Percentiles rank a stretch among this genome's conserved stretches.
Conservation (phyloP, 73 alveolate genomes). For the Paramecium pentaurelia region DNA sequence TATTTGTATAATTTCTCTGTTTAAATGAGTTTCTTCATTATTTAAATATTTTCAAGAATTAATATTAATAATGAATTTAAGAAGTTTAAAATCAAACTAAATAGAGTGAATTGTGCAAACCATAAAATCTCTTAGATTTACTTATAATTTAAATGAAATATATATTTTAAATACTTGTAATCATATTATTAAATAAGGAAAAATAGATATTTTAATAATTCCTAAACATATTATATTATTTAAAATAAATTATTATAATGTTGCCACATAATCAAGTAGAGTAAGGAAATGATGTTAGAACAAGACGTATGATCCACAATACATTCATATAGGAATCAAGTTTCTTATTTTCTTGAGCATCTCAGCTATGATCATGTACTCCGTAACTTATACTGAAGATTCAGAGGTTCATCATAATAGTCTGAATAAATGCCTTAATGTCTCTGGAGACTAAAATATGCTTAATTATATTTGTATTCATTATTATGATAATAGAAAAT, state of each 20-base stretch:
- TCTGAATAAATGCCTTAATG: not conserved
- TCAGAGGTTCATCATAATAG: not conserved
- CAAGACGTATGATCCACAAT: not conserved
- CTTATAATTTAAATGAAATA: no score
- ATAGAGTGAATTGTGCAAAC: not conserved
- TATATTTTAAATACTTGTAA: not conserved
- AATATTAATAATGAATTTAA: no score
- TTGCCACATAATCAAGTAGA: conserved; percentile 3
- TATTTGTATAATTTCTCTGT: no score
- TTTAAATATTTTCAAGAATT: no score
- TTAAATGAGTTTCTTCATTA: no score
- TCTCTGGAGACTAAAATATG: not conserved
- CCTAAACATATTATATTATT: not conserved
- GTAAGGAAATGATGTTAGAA: not conserved
- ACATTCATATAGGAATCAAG: not conserved
- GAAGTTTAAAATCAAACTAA: not conserved
- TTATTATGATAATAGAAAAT: not conserved
- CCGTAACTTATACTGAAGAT: not conserved
- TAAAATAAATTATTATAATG: not conserved
- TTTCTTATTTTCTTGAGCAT: not conserved
- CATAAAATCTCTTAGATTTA: no score
- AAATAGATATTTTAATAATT: not conserved
- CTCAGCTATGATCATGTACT: not conserved
- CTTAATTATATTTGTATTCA: not conserved
- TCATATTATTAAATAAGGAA: not conserved